Percentiles rank a stretch among this genome's conserved stretches.
Evolutionary conservation across 2,329 filamentous ascomycete species (phyloP).

Genomic region (Alternaria triticimaculans): DNA sequence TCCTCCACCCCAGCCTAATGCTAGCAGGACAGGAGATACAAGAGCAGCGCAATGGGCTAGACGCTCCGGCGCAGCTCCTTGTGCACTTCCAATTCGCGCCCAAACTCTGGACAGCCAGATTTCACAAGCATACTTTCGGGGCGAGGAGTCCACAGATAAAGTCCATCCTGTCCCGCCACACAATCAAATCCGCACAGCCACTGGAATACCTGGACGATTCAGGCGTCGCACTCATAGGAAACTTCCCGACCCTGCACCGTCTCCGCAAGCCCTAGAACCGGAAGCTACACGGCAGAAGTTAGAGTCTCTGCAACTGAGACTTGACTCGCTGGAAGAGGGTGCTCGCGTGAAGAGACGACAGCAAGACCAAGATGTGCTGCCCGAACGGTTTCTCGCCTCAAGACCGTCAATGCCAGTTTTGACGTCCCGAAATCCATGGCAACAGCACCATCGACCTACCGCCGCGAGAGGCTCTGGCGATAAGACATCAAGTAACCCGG

Average conservation of each 20-base stretch:
- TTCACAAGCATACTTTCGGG: neutral
- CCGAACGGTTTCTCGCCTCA: neutral
- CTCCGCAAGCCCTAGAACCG: neutral
- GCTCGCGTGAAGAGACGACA: neutral
- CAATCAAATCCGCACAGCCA: neutral
- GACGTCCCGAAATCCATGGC: neutral
- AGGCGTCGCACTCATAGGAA: neutral
- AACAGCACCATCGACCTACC: neutral
- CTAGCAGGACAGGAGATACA: neutral
- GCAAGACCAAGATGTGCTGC: neutral
- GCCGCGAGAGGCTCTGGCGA: neutral
- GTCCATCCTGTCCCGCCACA: neutral
- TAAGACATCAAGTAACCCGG: neutral
- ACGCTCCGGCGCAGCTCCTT: neutral
- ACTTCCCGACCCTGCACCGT: neutral
- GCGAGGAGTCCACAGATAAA: neutral
- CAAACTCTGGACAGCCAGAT: neutral
- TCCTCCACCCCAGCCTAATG: neutral
- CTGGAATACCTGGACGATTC: neutral
- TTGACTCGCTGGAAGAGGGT: neutral
- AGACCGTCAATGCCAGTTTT: slow-evolving; percentile 2
- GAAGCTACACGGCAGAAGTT: neutral
- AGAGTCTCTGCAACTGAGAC: neutral
- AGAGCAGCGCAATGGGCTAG: neutral
- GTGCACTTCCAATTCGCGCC: neutral